These are phyloP conservation scores for Globomyces pollinis-pini DNA, from an alignment of 192 early-diverging fungal species.

Conservation along the genomic window DNA sequence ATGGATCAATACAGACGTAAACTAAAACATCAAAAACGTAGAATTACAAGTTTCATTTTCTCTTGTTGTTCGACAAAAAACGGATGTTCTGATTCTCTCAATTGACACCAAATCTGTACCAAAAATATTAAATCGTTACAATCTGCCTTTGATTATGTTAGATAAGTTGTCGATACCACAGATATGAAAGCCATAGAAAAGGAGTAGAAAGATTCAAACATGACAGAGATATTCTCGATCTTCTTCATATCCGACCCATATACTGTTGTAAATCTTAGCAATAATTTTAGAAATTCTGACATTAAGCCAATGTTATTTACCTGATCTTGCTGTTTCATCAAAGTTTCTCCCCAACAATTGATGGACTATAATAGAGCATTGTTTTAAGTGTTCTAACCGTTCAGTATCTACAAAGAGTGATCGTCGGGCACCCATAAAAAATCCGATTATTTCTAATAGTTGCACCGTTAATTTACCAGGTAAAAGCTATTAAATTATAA, in stretches of 20 bases:
- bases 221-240: neutral
- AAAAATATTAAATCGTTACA: slow-evolving; percentile 1
- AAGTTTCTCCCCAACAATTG: neutral
- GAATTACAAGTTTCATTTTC: neutral
- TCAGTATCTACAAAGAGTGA: slow-evolving; percentile 7
- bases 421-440: slow-evolving; percentile 4
- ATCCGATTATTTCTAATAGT: neutral
- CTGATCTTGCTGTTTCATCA: neutral
- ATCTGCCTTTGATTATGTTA: neutral
- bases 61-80: neutral
- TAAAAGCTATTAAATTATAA: too few relatives aligned
- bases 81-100: slow-evolving; percentile 6
- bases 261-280: neutral
- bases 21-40: neutral
- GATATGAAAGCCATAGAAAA: neutral
- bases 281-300: slow-evolving; percentile 6
- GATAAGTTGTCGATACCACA: neutral
- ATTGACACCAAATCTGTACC: slow-evolving; percentile 9
- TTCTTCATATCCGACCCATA: slow-evolving; percentile 9
- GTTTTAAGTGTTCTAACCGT: neutral
- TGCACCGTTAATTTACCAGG: neutral
- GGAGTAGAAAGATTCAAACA: neutral
- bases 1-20: too few relatives aligned
- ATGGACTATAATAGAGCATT: neutral
- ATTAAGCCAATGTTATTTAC: neutral